Evolutionary conservation across 768 basidiomycete genomes (phyloP).

Genomic region (Rhizopogon vesiculosus): DNA sequence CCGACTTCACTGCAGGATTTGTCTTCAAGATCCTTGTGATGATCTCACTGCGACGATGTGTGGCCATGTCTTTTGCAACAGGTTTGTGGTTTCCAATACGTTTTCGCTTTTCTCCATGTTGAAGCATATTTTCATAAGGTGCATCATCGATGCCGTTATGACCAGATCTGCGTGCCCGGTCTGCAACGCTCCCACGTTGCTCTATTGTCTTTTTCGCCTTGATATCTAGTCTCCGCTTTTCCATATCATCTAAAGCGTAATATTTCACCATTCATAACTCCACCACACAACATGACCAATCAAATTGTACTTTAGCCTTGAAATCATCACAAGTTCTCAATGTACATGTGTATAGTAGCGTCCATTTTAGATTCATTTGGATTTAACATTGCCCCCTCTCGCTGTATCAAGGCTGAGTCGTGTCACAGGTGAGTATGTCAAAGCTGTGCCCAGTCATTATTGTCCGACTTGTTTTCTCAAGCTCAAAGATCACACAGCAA

Average conservation of each 20-base stretch:
- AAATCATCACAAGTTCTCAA: not conserved
- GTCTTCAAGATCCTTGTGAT: conserved; percentile 42
- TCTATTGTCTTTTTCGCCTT: conserved; percentile 55
- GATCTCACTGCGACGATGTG: conserved; percentile 57
- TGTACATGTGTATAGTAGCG: not conserved
- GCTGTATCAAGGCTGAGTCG: no score
- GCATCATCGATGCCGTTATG: conserved; percentile 47
- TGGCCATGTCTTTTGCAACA: conserved; percentile 58
- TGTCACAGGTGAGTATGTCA: no score
- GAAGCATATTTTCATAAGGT: conserved; percentile 29
- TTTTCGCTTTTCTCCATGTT: conserved; percentile 2
- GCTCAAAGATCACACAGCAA: no score
- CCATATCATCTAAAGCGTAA: not conserved
- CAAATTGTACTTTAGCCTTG: not conserved
- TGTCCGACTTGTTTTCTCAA: no score
- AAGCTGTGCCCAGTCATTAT: no score
- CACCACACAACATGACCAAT: not conserved
- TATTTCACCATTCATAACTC: no score
- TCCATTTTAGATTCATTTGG: not conserved
- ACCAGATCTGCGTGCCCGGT: conserved; percentile 46
- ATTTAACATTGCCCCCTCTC: no score
- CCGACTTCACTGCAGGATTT: conserved; percentile 46
- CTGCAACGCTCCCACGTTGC: conserved; percentile 43
- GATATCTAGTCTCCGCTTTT: conserved; percentile 25
- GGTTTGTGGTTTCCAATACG: conserved; percentile 28